These are phyloP conservation scores for Barnettozyma botsteinii DNA, from an alignment of 805 yeast genomes.

Conservation along the genomic window DNA sequence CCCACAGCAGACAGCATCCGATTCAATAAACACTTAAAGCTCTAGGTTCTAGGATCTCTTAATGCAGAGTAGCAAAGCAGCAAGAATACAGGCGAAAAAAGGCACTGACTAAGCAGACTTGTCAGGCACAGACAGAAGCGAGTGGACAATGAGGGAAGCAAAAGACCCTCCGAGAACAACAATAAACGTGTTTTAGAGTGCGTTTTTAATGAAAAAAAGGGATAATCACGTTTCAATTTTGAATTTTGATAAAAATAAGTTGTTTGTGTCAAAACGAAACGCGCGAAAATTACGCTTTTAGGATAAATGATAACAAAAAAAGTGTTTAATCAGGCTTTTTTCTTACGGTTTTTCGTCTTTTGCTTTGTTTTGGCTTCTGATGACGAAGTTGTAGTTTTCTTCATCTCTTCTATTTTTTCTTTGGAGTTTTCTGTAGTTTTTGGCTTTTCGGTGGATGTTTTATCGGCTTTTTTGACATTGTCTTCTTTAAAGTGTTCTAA, in stretches of 20 bases:
- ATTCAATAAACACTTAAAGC: neutral
- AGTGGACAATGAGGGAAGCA: neutral
- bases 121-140: too few relatives aligned
- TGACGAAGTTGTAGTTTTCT: neutral
- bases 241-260: neutral
- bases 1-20: neutral
- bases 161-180: neutral
- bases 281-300: slow-evolving; percentile 4
- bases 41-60: too few relatives aligned
- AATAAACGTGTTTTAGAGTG: neutral
- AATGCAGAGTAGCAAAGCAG: too few relatives aligned
- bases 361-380: neutral
- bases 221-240: neutral
- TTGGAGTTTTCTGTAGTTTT: neutral
- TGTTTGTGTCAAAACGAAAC: slow-evolving; percentile 3
- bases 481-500: slow-evolving; percentile 1
- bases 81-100: too few relatives aligned
- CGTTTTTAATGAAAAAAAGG: neutral
- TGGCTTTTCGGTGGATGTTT: too few relatives aligned
- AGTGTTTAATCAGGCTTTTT: neutral
- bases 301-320: neutral
- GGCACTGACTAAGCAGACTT: too few relatives aligned
- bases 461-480: neutral
- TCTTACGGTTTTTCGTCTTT: slow-evolving; percentile 4
- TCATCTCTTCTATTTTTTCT: slow-evolving; percentile 1